Evolutionary conservation across 2,329 filamentous ascomycete genomes (phyloP).

Genomic region (Davidsoniella virescens): DNA sequence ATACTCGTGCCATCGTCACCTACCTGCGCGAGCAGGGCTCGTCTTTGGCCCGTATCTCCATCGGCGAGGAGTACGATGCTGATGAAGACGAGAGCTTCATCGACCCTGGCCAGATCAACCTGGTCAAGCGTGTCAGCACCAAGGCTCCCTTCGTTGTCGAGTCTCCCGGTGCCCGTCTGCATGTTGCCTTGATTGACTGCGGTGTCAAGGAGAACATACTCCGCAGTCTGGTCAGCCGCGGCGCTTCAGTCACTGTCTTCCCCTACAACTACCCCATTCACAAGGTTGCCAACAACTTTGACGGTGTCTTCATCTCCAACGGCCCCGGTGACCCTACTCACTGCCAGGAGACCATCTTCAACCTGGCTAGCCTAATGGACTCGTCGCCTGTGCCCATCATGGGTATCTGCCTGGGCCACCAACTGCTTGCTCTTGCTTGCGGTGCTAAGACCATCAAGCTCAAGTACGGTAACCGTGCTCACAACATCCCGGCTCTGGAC

Average conservation of each 20-base stretch:
- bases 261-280: constrained; percentile 95
- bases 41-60: constrained; percentile 81
- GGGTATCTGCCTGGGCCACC: constrained; percentile 95
- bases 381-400: constrained; percentile 82
- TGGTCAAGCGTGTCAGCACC: constrained; percentile 91
- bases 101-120: constrained; percentile 90
- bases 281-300: constrained; percentile 94
- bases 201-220: constrained; percentile 99
- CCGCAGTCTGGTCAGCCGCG: constrained; percentile 78
- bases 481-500: constrained; percentile 94
- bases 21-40: constrained; percentile 92
- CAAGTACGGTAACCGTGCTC: constrained; percentile 97
- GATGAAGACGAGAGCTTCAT: constrained; percentile 94
- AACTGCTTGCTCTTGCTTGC: constrained; percentile 77
- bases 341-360: constrained; percentile 86
- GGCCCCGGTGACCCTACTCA: constrained; percentile 96
- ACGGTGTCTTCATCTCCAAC: constrained; percentile 98
- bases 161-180: constrained; percentile 65
- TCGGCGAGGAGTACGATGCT: constrained; percentile 95
- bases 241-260: constrained; percentile 84
- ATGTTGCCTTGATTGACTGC: constrained; percentile 91
- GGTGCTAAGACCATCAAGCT: constrained; percentile 89
- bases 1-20: constrained; percentile 93
- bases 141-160: constrained; percentile 95
- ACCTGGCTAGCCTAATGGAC: constrained; percentile 80